Evolutionary conservation across 768 basidiomycete genomes (phyloP).

Genomic region (Udeniomyces megalosporus): DNA sequence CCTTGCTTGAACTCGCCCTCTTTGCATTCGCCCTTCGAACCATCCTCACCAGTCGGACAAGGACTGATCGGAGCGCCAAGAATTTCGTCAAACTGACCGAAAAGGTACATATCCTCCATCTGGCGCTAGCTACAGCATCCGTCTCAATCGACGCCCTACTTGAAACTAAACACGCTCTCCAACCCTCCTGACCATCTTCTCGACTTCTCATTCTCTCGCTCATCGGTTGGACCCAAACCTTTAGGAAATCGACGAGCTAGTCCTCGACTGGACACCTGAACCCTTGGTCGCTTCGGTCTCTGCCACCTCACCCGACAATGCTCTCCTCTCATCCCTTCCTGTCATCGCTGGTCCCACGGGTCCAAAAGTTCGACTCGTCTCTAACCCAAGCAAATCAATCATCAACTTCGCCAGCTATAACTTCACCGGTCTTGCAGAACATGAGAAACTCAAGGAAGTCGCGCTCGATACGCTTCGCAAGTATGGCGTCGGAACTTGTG

Average conservation of each 20-base stretch:
- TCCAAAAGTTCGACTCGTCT: constrained; percentile 57
- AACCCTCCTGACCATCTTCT: too few species aligned
- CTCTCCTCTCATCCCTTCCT: constrained; percentile 39
- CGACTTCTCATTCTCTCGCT: too few species aligned
- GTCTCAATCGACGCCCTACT: too few species aligned
- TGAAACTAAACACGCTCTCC: background rate
- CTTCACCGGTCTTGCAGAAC: constrained; percentile 75
- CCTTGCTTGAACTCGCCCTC: constrained; percentile 74
- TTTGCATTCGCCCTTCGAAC: constrained; percentile 77
- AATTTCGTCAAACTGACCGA: constrained; percentile 82
- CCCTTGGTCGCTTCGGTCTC: constrained; percentile 59
- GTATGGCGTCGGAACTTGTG: constrained; percentile 88
- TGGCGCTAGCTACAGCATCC: constrained; percentile 4
- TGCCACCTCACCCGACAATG: constrained; percentile 20
- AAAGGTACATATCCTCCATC: constrained; percentile 41
- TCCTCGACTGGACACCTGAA: constrained; percentile 87
- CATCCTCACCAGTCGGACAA: constrained; percentile 71
- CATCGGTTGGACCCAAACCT: background rate
- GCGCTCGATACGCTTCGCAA: constrained; percentile 69
- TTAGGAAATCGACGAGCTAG: constrained; percentile 91
- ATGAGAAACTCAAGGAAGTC: constrained; percentile 68
- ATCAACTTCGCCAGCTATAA: constrained; percentile 80
- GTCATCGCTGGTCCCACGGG: constrained; percentile 65
- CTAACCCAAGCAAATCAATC: constrained; percentile 31
- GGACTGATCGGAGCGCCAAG: constrained; percentile 65